These are phyloP conservation scores for Fusarium abutilonis DNA, from an alignment of 2,329 filamentous ascomycete genomes.

Conservation along the genomic window DNA sequence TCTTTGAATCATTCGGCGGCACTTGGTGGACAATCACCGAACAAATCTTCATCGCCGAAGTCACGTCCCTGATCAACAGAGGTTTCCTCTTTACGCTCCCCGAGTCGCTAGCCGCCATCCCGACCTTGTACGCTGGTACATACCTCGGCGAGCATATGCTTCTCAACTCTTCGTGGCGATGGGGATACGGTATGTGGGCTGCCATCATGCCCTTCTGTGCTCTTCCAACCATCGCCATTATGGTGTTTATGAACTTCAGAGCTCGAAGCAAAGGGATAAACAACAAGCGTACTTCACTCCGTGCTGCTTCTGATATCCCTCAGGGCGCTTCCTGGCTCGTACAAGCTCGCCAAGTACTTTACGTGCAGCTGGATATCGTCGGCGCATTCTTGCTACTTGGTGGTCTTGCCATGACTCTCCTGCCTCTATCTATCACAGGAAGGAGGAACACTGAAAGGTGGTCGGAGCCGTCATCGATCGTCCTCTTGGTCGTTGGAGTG, in stretches of 20 bases:
- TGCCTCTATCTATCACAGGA: slow-evolving; percentile 16
- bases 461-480: slow-evolving; percentile 14
- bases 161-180: slow-evolving; percentile 14
- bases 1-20: slow-evolving; percentile 23
- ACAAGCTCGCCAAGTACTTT: neutral
- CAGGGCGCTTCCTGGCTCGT: neutral
- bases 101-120: slow-evolving; percentile 21
- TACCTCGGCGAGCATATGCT: slow-evolving; percentile 29
- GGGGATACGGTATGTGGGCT: slow-evolving; percentile 30
- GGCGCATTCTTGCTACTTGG: slow-evolving; percentile 15
- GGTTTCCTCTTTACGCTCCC: slow-evolving; percentile 19
- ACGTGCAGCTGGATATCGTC: slow-evolving; percentile 9
- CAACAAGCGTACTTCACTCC: neutral
- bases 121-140: slow-evolving; percentile 21
- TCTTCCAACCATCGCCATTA: slow-evolving; percentile 3
- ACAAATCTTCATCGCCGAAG: slow-evolving; percentile 28
- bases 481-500: slow-evolving; percentile 36
- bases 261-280: slow-evolving; percentile 7
- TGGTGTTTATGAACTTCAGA: slow-evolving; percentile 1
- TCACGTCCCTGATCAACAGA: slow-evolving; percentile 23
- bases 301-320: neutral
- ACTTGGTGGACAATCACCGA: slow-evolving; percentile 29
- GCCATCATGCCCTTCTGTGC: slow-evolving; percentile 15
- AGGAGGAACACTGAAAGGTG: slow-evolving; percentile 15
- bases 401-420: slow-evolving; percentile 21